These are phyloP conservation scores for Penstemon davidsonii DNA, from an alignment of 257 asterid species.

Conservation along the genomic window DNA sequence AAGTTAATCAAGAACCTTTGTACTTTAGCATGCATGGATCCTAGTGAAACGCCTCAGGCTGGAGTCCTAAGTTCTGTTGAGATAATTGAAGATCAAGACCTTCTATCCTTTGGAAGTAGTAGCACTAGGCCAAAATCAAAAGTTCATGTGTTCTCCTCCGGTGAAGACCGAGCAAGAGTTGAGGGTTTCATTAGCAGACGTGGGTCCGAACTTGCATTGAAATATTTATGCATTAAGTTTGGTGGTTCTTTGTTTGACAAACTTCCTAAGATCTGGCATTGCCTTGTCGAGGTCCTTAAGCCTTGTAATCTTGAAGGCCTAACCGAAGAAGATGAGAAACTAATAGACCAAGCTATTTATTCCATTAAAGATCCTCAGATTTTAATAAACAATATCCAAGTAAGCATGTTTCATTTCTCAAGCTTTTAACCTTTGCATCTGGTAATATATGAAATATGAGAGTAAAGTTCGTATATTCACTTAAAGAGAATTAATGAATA, in stretches of 20 bases:
- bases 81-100: slow-evolving; percentile 86
- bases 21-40: slow-evolving; percentile 86
- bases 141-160: slow-evolving; percentile 63
- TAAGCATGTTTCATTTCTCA: slow-evolving; percentile 30
- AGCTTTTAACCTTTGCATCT: background rate
- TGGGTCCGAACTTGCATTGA: slow-evolving; percentile 92
- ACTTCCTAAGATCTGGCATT: slow-evolving; percentile 94
- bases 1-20: slow-evolving; percentile 86
- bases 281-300: slow-evolving; percentile 91
- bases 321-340: slow-evolving; percentile 64
- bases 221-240: slow-evolving; percentile 79
- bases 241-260: slow-evolving; percentile 79
- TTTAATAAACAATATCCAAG: slow-evolving; percentile 94
- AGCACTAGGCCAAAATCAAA: slow-evolving; percentile 60
- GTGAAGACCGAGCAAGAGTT: slow-evolving; percentile 83
- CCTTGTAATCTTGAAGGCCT: slow-evolving; percentile 66
- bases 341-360: slow-evolving; percentile 58
- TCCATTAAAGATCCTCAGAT: slow-evolving; percentile 76
- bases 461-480: slow-evolving; percentile 4
- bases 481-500: background rate
- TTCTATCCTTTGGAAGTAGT: slow-evolving; percentile 69
- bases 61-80: slow-evolving; percentile 77
- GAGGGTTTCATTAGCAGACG: slow-evolving; percentile 95
- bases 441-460: slow-evolving; percentile 1
- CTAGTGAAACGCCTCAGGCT: slow-evolving; percentile 97